Percentiles rank a stretch among this genome's conserved stretches.
These are phyloP conservation scores for Prototheca stagnorum DNA, from an alignment of 163 green algal species.

Conservation along the genomic window DNA sequence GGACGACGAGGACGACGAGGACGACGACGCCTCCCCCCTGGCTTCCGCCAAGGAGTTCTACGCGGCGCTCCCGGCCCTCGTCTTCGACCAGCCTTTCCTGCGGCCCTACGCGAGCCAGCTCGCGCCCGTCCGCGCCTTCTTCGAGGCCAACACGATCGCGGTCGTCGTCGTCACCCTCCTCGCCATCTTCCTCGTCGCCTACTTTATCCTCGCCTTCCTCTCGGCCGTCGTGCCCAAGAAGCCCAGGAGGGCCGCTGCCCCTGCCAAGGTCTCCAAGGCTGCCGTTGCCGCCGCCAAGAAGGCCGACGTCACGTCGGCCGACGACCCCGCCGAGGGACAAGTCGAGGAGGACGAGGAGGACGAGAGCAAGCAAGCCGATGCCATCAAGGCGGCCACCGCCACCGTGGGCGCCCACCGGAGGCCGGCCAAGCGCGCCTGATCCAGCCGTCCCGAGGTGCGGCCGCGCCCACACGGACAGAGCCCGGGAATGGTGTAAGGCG, in stretches of 20 bases:
- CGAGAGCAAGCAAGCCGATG: no score
- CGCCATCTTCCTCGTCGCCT: not conserved
- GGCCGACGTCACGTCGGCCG: conserved; percentile 1
- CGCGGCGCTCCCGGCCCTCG: not conserved
- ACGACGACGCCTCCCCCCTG: not conserved
- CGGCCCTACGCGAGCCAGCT: conserved; percentile 2
- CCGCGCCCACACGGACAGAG: no score
- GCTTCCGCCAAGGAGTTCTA: not conserved
- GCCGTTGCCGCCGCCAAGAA: conserved; percentile 1
- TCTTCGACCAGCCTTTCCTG: conserved; percentile 12
- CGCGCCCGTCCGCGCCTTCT: conserved; percentile 3
- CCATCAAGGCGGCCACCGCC: no score
- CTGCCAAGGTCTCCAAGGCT: no score
- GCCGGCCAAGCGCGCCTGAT: no score
- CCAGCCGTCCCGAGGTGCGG: no score
- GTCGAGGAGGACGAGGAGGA: not conserved
- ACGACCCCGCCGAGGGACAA: conserved; percentile 1
- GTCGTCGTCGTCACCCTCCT: conserved; percentile 5
- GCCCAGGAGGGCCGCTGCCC: no score
- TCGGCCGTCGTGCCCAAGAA: not conserved
- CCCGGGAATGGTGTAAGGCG: no score
- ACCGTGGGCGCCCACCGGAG: no score
- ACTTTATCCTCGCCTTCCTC: not conserved
- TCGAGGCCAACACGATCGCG: conserved; percentile 7
- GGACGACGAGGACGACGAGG: not conserved